These are phyloP conservation scores for Setomelanomma holmii DNA, from an alignment of 2,329 filamentous ascomycete species.

Conservation along the genomic window DNA sequence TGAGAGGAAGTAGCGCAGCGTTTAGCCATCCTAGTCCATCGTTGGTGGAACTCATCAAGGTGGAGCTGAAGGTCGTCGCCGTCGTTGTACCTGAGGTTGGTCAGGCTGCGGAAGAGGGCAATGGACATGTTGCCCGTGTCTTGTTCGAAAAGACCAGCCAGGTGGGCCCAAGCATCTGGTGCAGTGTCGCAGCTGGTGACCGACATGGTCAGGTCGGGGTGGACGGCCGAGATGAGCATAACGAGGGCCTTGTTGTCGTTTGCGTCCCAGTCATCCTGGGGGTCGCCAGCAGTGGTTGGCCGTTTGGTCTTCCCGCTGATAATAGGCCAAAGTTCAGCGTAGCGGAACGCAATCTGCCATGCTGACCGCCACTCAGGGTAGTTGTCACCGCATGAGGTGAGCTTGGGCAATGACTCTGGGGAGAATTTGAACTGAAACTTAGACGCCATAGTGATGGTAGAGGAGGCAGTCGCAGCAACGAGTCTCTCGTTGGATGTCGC, in stretches of 20 bases:
- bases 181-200: constrained; percentile 4
- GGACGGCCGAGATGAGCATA: constrained; percentile 2
- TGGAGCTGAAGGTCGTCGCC: constrained; percentile 5
- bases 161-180: constrained; percentile 1
- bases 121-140: constrained; percentile 8
- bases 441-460: background rate
- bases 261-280: background rate
- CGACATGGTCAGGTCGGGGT: constrained; percentile 8
- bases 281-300: background rate
- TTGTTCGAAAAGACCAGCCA: constrained; percentile 1
- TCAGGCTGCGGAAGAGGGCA: background rate
- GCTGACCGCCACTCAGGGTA: constrained; percentile 5
- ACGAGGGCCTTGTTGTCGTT: constrained; percentile 10
- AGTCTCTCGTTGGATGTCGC: too few species aligned
- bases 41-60: constrained; percentile 10
- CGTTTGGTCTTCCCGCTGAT: background rate
- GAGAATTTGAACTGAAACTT: constrained; percentile 5
- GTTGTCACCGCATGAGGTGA: constrained; percentile 2
- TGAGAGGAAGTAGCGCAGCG: constrained; percentile 2
- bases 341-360: constrained; percentile 2
- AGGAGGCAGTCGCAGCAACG: background rate
- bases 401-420: constrained; percentile 1
- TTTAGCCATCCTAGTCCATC: constrained; percentile 1
- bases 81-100: constrained; percentile 3
- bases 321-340: constrained; percentile 5